Base-by-base conservation (phyloP, 495 filamentous ascomycete genomes). In the Penicillium mononematosum region DNA sequence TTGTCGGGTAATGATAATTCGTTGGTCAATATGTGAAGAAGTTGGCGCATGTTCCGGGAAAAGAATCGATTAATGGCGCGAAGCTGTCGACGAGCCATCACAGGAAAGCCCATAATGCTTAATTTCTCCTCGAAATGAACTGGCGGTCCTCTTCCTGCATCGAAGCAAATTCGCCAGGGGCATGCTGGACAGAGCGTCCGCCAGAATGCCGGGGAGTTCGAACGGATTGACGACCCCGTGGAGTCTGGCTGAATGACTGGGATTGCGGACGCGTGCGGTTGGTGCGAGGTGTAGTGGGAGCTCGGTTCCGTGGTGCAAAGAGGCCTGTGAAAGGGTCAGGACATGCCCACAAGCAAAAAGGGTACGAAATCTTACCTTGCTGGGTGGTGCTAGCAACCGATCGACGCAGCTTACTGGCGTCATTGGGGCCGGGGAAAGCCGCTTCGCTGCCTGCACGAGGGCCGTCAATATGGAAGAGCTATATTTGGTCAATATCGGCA, bases 401-500 rank as follows among this genome's bases (percentile, higher is more conserved):
- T 5, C 53, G 53, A 29, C 53, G 53, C 20, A 55, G 31, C 22
- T 39, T 46, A n/a, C 14, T 39, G 31, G 43, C 43, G 16, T 55
- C 53, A 39, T 62, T 64, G n/a, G 64, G 58, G 0, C 52, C 53
- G 0, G 64, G 64, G 22, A 67, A 67, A 0, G 43, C 10, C 0
- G 56, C 58, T 17, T 64, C 52, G 3, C 11, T 11, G 1, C 64
- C 64, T 24, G 47, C n/a, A 10, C 38, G 53, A 25, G 61, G 56
- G n/a, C 64, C 64, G n/a, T 16, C 5, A 3, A 48, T 67, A 53
- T 80, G 71, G 61, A 78, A 83, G 5, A 83, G 64, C 80, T 83
- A 47, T 17, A 42, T 22, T 51, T 10, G 53, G 55, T 43, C 27
- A 20, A 32, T 14, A 59, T 60, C 39, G 57, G 45, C 45, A 29